Percentiles rank a stretch among this genome's conserved stretches.
These are phyloP conservation scores for Verticillium tricorpus DNA, from an alignment of 2,329 filamentous ascomycete species.

Conservation along the genomic window DNA sequence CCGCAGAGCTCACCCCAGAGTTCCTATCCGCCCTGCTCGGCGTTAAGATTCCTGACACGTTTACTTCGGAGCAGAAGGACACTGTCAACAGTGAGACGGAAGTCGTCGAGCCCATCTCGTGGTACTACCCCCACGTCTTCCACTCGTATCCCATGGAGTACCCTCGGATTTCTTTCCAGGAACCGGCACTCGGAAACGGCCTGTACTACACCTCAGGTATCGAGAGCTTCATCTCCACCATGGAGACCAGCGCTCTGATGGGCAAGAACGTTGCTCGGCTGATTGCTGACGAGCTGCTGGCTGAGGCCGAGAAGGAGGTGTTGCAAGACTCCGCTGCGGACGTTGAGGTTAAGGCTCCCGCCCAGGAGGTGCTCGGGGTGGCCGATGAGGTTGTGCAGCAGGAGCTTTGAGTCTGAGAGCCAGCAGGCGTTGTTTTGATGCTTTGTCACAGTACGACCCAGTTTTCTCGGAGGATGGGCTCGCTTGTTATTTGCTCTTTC, in stretches of 20 bases:
- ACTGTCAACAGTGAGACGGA: conserved; percentile 29
- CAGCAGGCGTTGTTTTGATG: background rate
- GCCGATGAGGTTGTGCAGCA: conserved; percentile 8
- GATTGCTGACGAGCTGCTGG: conserved; percentile 55
- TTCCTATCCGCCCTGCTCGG: conserved; percentile 52
- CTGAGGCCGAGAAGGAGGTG: conserved; percentile 5
- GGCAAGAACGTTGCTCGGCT: conserved; percentile 78
- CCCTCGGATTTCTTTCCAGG: conserved; percentile 85
- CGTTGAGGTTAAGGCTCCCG: background rate
- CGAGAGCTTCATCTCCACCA: conserved; percentile 91
- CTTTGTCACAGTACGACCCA: background rate
- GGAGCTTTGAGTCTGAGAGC: conserved; percentile 8
- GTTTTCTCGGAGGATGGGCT: no score
- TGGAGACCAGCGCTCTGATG: conserved; percentile 94
- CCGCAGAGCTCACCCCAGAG: conserved; percentile 43
- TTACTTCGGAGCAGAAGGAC: conserved; percentile 19
- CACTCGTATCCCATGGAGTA: conserved; percentile 79
- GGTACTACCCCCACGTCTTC: conserved; percentile 76
- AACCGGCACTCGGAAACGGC: conserved; percentile 61
- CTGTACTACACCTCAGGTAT: conserved; percentile 74
- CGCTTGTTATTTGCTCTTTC: no score
- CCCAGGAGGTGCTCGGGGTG: conserved; percentile 11
- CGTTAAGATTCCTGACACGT: conserved; percentile 37
- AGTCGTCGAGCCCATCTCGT: conserved; percentile 54
- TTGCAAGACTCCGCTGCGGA: conserved; percentile 2